These are phyloP conservation scores for Geotrichum candidum DNA, from an alignment of 1,139 yeast genomes.

Conservation along the genomic window DNA sequence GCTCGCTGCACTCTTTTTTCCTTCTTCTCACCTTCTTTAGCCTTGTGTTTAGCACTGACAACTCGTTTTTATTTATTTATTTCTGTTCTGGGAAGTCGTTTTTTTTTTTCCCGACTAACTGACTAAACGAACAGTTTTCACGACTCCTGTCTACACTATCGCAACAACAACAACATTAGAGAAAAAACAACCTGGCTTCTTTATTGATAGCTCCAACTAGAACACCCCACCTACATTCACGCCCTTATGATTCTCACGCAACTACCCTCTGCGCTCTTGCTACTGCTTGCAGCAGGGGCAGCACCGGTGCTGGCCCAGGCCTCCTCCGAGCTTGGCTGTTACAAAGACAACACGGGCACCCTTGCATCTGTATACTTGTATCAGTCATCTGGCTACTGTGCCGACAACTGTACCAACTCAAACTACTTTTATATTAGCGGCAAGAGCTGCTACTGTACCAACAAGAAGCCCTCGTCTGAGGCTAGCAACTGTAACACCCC, in stretches of 20 bases:
- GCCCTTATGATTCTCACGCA: background rate
- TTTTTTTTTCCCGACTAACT: background rate
- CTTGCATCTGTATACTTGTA: constrained; percentile 2
- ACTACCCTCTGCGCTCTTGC: background rate
- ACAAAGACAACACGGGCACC: constrained; percentile 5
- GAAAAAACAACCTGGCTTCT: background rate
- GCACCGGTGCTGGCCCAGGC: background rate
- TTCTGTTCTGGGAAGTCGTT: background rate
- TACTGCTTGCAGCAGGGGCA: background rate
- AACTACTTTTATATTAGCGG: constrained; percentile 53
- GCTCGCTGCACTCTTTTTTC: background rate
- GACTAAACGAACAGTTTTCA: background rate
- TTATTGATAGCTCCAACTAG: background rate
- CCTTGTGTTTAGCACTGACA: background rate
- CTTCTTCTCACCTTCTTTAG: background rate
- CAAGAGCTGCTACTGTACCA: constrained; percentile 60
- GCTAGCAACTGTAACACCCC: constrained; percentile 37
- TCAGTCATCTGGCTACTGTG: constrained; percentile 15
- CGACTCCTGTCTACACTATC: background rate
- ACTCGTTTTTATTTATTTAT: background rate
- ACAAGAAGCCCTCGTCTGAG: constrained; percentile 42
- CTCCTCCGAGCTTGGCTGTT: constrained; percentile 7
- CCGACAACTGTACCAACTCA: constrained; percentile 9
- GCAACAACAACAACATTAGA: background rate
- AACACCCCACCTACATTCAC: background rate